Percentiles rank a stretch among this genome's conserved stretches.
Conservation (phyloP, 108 stramenopile genomes). For the Cyclostephanos invisitatus region DNA sequence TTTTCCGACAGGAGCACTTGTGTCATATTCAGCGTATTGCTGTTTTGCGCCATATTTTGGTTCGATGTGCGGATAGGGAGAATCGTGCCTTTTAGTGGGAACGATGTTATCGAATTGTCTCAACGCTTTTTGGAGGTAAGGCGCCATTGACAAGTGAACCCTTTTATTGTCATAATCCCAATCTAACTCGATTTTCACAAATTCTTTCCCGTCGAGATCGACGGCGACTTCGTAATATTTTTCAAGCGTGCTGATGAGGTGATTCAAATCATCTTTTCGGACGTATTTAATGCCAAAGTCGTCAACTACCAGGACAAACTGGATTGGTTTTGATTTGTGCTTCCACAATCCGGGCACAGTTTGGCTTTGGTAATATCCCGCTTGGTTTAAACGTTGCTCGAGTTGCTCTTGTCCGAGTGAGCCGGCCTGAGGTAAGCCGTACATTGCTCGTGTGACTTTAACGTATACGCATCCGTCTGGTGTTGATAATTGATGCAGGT, state of each 20-base stretch:
- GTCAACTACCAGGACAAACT: constrained; percentile 58
- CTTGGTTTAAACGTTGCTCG: constrained; percentile 4
- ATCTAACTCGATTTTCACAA: too few relatives aligned
- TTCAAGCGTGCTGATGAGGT: constrained; percentile 11
- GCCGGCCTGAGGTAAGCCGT: constrained; percentile 58
- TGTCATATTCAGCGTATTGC: too few relatives aligned
- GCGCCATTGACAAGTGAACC: too few relatives aligned
- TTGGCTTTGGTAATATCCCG: constrained; percentile 25
- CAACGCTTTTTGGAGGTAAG: constrained; percentile 8
- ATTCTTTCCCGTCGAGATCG: too few relatives aligned
- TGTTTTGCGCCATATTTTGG: too few relatives aligned
- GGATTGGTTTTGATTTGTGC: constrained; percentile 24
- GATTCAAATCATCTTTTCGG: constrained; percentile 34
- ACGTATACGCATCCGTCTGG: constrained; percentile 13
- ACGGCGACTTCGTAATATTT: too few relatives aligned
- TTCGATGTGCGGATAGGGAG: too few relatives aligned
- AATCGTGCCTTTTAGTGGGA: too few relatives aligned
- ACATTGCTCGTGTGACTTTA: constrained; percentile 36
- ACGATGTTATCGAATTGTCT: too few relatives aligned
- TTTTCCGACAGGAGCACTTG: too few relatives aligned
- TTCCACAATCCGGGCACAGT: constrained; percentile 49
- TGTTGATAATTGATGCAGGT: constrained; percentile 16
- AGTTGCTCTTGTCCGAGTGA: constrained; percentile 37
- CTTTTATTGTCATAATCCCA: too few relatives aligned
- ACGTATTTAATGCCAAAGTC: constrained; percentile 61